Evolutionary conservation across 306 rosid genomes (phyloP), one percentile per base, ranked within the genome.

Genomic region (Vicia villosa): DNA sequence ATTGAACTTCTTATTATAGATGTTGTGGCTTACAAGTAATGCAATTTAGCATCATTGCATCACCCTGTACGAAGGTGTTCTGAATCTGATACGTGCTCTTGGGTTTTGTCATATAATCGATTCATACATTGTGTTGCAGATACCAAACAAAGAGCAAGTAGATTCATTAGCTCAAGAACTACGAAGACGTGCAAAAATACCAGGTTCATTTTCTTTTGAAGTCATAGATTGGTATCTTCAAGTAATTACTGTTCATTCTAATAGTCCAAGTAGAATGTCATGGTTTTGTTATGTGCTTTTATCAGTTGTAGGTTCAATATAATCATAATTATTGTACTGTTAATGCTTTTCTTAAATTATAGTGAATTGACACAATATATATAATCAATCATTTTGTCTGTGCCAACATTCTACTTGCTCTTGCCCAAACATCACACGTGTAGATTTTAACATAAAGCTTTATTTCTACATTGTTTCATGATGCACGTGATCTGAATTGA

Each of bases 71-170:
- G 63, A 20, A 38, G 42, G 63, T 64, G 32, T 50, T 75, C 61
- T 66, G 20, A 22, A 41, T 75, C 61, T 66, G 20, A 22, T 67
- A 68, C 60, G 12, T 36, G 15, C 58, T n/a, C 63, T 37, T 20
- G 36, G 36, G 47, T 64, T 63, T 72, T 76, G 63, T 58, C 41
- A 30, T 59, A 22, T 60, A 62, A 57, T 59, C 55, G 43, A 42
- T 74, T 73, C 42, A 42, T 40, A 19, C 17, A 47, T 47, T 78
- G 57, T 37, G 46, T 73, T 38, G 56, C 82, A 95, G 99, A 84
- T 91, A 69, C 99, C 99, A 69, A 95, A 61, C 78, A 95, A 95
- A 80, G 88, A 83, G 71, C 99, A 95, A 86, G 99, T 87, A 8
- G 91, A 89, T 83, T 88, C 89, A 55, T 80, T 95, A 52, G 79